Percentiles rank a stretch among this genome's conserved stretches.
Evolutionary conservation across 2,329 filamentous ascomycete genomes (phyloP).

Genomic region (Samsoniella hepiali): DNA sequence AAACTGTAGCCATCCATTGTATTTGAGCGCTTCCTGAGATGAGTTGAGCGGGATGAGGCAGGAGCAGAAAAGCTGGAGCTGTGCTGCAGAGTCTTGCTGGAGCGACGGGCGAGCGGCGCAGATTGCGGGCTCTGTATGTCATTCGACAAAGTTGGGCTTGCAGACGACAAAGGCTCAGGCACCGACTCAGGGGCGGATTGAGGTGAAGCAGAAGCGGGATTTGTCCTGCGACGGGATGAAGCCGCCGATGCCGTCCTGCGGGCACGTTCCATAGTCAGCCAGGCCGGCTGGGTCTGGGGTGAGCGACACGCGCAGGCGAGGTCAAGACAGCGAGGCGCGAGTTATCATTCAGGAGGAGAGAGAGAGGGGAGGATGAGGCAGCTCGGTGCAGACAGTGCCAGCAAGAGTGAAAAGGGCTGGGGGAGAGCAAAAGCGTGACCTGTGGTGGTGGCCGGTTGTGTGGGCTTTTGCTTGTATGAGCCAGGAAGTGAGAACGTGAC

Average conservation of each 20-base stretch:
- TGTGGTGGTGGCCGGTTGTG: conserved; percentile 7
- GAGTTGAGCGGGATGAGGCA: conserved; percentile 28
- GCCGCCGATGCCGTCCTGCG: conserved; percentile 29
- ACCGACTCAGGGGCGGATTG: conserved; percentile 32
- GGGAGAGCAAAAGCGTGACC: background rate
- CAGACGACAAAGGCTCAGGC: conserved; percentile 31
- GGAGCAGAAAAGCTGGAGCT: conserved; percentile 39
- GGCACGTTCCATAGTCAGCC: conserved; percentile 34
- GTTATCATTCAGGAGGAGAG: conserved; percentile 12
- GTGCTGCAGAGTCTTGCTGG: conserved; percentile 35
- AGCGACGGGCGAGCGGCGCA: conserved; percentile 30
- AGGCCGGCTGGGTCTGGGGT: conserved; percentile 13
- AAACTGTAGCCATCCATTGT: conserved; percentile 38
- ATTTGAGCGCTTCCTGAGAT: conserved; percentile 42
- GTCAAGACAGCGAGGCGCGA: background rate
- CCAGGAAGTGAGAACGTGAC: conserved; percentile 20
- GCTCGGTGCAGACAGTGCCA: background rate
- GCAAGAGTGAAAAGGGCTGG: conserved; percentile 5
- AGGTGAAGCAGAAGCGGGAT: conserved; percentile 34
- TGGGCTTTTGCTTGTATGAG: conserved; percentile 19
- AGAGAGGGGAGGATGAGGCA: conserved; percentile 6
- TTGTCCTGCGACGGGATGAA: conserved; percentile 31
- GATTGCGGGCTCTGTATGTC: conserved; percentile 33
- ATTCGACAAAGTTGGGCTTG: conserved; percentile 33
- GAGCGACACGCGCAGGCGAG: conserved; percentile 11